Evolutionary conservation across 345 rosid species (phyloP).

Genomic region (Corchorus capsularis): DNA sequence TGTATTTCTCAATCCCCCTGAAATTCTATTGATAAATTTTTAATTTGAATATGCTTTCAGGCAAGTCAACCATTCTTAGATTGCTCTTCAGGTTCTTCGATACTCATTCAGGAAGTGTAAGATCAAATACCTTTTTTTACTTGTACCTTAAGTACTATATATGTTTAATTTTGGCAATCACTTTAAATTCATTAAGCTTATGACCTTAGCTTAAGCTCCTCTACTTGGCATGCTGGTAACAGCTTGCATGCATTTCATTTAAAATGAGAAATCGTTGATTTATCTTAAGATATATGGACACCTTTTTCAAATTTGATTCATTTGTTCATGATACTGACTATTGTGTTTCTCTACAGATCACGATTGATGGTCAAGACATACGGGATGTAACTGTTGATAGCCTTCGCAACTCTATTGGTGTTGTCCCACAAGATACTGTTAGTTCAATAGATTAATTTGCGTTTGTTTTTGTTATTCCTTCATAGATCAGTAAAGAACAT

Average conservation of each 20-base stretch:
- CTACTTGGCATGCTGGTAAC: conserved; percentile 3
- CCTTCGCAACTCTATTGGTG: conserved; percentile 75
- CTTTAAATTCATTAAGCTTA: neutral
- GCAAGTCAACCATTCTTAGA: conserved; percentile 95
- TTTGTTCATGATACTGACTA: neutral
- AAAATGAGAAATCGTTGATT: neutral
- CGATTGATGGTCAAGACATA: conserved; percentile 87
- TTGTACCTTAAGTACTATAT: neutral
- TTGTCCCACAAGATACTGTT: conserved; percentile 99
- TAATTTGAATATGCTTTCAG: conserved; percentile 51
- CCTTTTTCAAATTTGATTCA: conserved; percentile 14
- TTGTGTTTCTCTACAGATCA: conserved; percentile 47
- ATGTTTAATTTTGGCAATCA: neutral
- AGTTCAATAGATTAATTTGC: conserved; percentile 29
- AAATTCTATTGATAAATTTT: conserved; percentile 26
- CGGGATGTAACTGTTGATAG: conserved; percentile 74
- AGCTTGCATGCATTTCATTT: neutral
- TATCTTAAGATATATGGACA: neutral
- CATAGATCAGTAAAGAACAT: neutral
- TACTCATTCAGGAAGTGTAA: conserved; percentile 80
- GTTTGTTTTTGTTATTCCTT: neutral
- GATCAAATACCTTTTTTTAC: conserved; percentile 26
- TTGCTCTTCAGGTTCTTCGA: conserved; percentile 89
- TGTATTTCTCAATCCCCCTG: conserved; percentile 8
- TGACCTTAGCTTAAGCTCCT: neutral